Evolutionary conservation across 2,329 filamentous ascomycete species (phyloP).

Genomic region (Metarhizium rileyi): DNA sequence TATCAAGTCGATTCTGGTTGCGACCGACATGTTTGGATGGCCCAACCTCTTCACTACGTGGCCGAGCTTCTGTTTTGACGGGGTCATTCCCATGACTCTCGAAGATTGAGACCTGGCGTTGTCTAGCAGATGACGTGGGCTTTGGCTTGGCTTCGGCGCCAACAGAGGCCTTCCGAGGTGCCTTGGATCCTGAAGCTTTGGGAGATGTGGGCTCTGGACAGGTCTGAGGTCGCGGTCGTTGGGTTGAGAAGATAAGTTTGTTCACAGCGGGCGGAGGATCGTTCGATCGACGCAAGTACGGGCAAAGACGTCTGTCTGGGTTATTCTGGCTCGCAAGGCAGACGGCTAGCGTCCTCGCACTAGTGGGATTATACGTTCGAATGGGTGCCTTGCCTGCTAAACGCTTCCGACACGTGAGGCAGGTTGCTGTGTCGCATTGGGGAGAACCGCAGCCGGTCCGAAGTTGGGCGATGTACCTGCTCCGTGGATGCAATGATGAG

Average conservation of each 20-base stretch:
- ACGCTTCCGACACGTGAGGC: conserved; percentile 67
- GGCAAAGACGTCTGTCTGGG: conserved; percentile 60
- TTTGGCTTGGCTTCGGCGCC: not conserved
- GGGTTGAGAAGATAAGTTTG: conserved; percentile 35
- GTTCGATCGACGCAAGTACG: conserved; percentile 32
- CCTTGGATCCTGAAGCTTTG: not conserved
- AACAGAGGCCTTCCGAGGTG: not conserved
- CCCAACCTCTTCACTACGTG: not conserved
- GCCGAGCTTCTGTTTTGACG: not conserved
- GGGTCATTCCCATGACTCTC: not conserved
- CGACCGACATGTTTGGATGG: not conserved
- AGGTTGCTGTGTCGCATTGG: conserved; percentile 65
- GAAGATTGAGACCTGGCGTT: not conserved
- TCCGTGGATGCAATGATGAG: not conserved
- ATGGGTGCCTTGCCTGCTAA: conserved; percentile 57
- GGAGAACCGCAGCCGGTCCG: conserved; percentile 65
- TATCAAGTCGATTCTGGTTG: not conserved
- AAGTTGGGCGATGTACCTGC: conserved; percentile 72
- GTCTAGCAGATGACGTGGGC: not conserved
- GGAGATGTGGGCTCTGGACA: conserved; percentile 1
- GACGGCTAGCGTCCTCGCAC: conserved; percentile 70
- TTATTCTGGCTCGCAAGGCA: conserved; percentile 75
- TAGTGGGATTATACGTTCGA: conserved; percentile 70
- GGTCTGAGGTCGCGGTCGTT: conserved; percentile 9
- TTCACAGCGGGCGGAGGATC: conserved; percentile 35